These are phyloP conservation scores for Ophiostoma sp. DNA, from an alignment of 2,329 filamentous ascomycete genomes.

Conservation along the genomic window DNA sequence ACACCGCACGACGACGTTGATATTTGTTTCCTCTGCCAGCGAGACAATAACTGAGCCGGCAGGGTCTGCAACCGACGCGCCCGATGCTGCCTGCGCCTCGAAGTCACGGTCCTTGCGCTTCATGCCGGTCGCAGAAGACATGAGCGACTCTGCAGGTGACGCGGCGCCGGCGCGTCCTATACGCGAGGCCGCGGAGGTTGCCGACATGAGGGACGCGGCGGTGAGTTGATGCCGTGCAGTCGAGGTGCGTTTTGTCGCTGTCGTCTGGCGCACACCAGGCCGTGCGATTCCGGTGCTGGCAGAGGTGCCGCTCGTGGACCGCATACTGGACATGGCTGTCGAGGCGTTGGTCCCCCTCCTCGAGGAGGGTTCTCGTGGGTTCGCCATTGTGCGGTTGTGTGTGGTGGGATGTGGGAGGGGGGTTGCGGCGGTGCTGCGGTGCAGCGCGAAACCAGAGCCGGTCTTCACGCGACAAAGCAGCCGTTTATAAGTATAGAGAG, in stretches of 20 bases:
- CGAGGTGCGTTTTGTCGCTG: conserved; percentile 26
- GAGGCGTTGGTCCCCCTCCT: conserved; percentile 32
- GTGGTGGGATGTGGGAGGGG: background rate
- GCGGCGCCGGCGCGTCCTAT: conserved; percentile 43
- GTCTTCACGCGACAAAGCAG: background rate
- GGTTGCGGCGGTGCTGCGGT: background rate
- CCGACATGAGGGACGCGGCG: conserved; percentile 11
- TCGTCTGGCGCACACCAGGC: conserved; percentile 30
- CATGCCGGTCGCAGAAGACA: conserved; percentile 54
- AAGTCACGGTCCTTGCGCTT: conserved; percentile 88
- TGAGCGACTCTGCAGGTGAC: conserved; percentile 67
- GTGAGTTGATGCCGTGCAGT: conserved; percentile 26
- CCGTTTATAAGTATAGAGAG: background rate
- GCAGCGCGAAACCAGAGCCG: background rate
- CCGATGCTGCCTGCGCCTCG: conserved; percentile 39
- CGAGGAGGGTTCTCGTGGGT: conserved; percentile 26
- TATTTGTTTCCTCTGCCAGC: conserved; percentile 78
- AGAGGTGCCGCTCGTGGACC: conserved; percentile 17
- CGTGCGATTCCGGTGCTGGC: conserved; percentile 28
- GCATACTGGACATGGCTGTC: conserved; percentile 20
- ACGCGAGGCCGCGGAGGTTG: conserved; percentile 20
- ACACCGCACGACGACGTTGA: conserved; percentile 94
- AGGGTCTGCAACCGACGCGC: conserved; percentile 40
- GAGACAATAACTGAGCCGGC: conserved; percentile 20
- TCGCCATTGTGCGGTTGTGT: conserved; percentile 19